phyloP scores from a whole-genome alignment of 768 basidiomycete species.

The Auriculariales sp. region DNA sequence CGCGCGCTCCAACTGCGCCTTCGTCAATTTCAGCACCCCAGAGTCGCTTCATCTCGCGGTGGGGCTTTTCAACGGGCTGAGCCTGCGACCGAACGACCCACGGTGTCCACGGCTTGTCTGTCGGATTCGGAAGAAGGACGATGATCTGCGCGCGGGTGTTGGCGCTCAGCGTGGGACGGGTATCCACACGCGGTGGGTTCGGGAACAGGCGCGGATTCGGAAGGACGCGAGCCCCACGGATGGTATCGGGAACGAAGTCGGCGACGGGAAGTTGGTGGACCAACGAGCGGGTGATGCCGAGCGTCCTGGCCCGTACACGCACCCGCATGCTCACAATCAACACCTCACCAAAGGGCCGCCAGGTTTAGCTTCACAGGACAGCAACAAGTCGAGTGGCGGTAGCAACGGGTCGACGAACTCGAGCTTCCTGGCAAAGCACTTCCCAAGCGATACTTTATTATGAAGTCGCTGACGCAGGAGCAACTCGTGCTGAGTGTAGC shows the following conservation, averaged over 20 bases:
- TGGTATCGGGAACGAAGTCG: background rate
- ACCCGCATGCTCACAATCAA: background rate
- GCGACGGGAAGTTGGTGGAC: background rate
- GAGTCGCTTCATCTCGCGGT: constrained; percentile 52
- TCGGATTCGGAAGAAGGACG: constrained; percentile 62
- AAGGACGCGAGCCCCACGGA: background rate
- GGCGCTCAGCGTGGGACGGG: constrained; percentile 81
- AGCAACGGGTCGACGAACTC: constrained; percentile 76
- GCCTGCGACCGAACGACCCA: constrained; percentile 54
- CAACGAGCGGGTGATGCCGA: background rate
- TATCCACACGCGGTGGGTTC: constrained; percentile 73
- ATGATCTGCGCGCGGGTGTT: constrained; percentile 80
- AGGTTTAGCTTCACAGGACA: too few relatives aligned
- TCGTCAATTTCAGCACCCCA: constrained; percentile 72
- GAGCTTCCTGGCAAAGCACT: constrained; percentile 57
- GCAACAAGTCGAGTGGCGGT: too few relatives aligned
- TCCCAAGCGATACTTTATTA: constrained; percentile 87
- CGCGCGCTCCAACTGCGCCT: constrained; percentile 87
- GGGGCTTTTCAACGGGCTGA: constrained; percentile 50
- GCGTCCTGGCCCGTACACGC: background rate
- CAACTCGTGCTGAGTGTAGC: constrained; percentile 39
- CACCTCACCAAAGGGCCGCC: too few relatives aligned
- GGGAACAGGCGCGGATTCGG: constrained; percentile 30
- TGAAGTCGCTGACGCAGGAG: constrained; percentile 69
- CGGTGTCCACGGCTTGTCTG: constrained; percentile 72